phyloP scores from a whole-genome alignment of 2,329 filamentous ascomycete genomes.

The Canariomyces notabilis region DNA sequence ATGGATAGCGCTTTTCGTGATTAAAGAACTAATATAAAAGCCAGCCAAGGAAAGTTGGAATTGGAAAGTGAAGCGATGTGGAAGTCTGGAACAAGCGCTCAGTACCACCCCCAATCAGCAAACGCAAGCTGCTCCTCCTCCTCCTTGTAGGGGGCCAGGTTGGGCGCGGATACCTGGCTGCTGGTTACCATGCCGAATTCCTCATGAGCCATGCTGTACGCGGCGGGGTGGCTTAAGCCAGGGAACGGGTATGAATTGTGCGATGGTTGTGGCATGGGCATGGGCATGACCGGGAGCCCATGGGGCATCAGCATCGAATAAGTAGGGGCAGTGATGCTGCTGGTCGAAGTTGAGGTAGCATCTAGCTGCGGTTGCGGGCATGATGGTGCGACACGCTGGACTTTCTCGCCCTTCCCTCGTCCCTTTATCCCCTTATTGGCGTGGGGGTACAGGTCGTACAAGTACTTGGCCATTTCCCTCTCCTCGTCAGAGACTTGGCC shows the following conservation, averaged over 20 bases:
- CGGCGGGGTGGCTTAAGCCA: constrained; percentile 29
- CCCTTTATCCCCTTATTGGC: constrained; percentile 98
- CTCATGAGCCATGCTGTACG: constrained; percentile 40
- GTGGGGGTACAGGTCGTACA: constrained; percentile 87
- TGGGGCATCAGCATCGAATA: constrained; percentile 10
- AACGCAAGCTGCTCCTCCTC: constrained; percentile 39
- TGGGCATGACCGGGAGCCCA: constrained; percentile 14
- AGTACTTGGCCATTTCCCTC: constrained; percentile 77
- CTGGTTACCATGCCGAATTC: constrained; percentile 34
- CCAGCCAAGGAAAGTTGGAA: background rate
- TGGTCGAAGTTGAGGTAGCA: constrained; percentile 1
- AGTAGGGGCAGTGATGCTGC: constrained; percentile 2
- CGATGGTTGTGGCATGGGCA: constrained; percentile 10
- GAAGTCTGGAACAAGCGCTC: constrained; percentile 13
- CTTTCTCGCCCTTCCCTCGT: constrained; percentile 76
- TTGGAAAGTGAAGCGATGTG: background rate
- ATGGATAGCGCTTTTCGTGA: background rate
- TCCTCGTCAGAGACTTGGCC: constrained; percentile 62
- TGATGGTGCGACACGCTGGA: constrained; percentile 32
- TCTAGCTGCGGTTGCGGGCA: constrained; percentile 5
- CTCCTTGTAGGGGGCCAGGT: constrained; percentile 41
- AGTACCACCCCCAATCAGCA: constrained; percentile 42
- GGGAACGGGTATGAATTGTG: constrained; percentile 20
- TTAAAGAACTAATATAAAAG: background rate
- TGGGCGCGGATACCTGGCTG: constrained; percentile 32